These are phyloP conservation scores for Arthrobotrys iridis DNA, from an alignment of 2,329 filamentous ascomycete species.

Conservation along the genomic window DNA sequence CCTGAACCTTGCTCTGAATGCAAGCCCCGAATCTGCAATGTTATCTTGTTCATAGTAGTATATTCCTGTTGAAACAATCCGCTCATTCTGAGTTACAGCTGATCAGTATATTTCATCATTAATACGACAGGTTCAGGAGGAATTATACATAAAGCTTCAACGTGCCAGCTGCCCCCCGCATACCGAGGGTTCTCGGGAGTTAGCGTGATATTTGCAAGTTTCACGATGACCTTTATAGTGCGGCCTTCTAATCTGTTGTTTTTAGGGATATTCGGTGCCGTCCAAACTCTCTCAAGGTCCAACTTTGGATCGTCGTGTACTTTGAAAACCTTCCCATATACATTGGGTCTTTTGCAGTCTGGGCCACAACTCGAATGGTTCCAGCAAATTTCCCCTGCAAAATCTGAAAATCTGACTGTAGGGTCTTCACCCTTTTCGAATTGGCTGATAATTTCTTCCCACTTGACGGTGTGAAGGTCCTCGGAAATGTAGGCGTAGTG, in stretches of 20 bases:
- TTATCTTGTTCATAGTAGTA: slow-evolving; percentile 72
- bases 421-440: neutral
- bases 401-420: neutral
- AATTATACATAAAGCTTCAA: slow-evolving; percentile 65
- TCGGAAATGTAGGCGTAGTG: neutral
- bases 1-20: slow-evolving; percentile 63
- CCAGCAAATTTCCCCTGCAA: neutral
- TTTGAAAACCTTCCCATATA: no score
- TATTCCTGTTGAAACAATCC: slow-evolving; percentile 72
- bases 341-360: neutral
- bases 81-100: slow-evolving; percentile 67
- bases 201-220: slow-evolving; percentile 70
- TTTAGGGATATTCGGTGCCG: neutral
- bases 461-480: neutral
- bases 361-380: neutral
- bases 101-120: neutral
- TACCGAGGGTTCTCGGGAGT: slow-evolving; percentile 68
- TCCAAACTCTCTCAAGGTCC: neutral
- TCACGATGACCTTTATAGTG: slow-evolving; percentile 72
- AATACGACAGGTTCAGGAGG: neutral
- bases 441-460: neutral
- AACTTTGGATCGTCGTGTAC: neutral
- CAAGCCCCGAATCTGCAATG: slow-evolving; percentile 66
- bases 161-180: slow-evolving; percentile 67
- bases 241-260: slow-evolving; percentile 54